A percentile compares a stretch with the other conserved stretches of the same genome.
These are phyloP conservation scores for Thinopyrum elongatum DNA, from an alignment of 176 grass and related monocot species.

Conservation along the genomic window DNA sequence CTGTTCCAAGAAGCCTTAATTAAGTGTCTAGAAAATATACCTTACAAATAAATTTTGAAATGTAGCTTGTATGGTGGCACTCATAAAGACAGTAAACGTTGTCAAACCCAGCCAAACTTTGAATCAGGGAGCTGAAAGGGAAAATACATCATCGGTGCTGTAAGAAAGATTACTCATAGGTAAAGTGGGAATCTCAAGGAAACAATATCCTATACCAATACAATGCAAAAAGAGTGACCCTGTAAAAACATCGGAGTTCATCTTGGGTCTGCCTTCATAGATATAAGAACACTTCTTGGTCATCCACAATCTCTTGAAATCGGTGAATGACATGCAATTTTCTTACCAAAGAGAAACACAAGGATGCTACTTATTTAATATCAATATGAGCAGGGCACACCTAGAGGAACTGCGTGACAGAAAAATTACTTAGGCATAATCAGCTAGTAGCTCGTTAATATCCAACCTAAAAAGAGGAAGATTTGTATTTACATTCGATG, in stretches of 20 bases:
- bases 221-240: constrained; percentile 74
- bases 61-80: constrained; percentile 68
- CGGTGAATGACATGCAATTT: constrained; percentile 39
- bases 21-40: constrained; percentile 7
- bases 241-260: constrained; percentile 71
- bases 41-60: constrained; percentile 85
- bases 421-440: constrained; percentile 49
- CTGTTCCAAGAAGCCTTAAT: not conserved
- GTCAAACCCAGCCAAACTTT: constrained; percentile 73
- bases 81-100: constrained; percentile 88
- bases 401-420: not conserved
- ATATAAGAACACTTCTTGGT: constrained; percentile 78
- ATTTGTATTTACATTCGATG: constrained; percentile 32
- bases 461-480: constrained; percentile 71
- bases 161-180: not conserved
- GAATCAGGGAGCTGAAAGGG: constrained; percentile 27
- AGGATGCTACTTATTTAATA: not conserved
- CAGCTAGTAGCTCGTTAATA: constrained; percentile 70
- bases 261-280: constrained; percentile 58
- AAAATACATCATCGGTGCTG: constrained; percentile 8
- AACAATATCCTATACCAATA: constrained; percentile 37
- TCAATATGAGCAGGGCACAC: not conserved
- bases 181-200: constrained; percentile 17
- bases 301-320: constrained; percentile 77
- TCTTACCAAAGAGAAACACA: constrained; percentile 27